Conservation (phyloP, 176 grass and related monocot genomes). For the Triticum timopheevii region DNA sequence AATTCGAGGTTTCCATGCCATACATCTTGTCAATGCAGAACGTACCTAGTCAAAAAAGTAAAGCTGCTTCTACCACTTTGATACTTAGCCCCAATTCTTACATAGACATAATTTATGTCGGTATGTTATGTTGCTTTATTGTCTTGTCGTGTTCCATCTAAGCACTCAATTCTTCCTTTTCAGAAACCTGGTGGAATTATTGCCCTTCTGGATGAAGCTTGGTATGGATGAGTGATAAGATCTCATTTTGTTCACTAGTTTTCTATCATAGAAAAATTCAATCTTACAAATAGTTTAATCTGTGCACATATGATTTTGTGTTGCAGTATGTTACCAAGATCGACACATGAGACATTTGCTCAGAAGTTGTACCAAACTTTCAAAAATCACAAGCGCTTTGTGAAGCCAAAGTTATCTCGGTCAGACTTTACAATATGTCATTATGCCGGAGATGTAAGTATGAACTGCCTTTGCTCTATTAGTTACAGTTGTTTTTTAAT, state of each 20-base stretch:
- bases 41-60: slow-evolving; percentile 11
- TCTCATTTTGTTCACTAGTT: slow-evolving; percentile 22
- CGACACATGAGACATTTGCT: slow-evolving; percentile 96
- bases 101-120: neutral
- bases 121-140: neutral
- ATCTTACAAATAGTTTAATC: slow-evolving; percentile 24
- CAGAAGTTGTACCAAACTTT: slow-evolving; percentile 95
- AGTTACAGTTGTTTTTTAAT: slow-evolving; percentile 9
- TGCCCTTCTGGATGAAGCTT: slow-evolving; percentile 95
- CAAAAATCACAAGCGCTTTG: slow-evolving; percentile 87
- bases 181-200: slow-evolving; percentile 99
- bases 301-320: slow-evolving; percentile 33
- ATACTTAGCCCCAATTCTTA: slow-evolving; percentile 30
- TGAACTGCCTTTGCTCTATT: slow-evolving; percentile 21
- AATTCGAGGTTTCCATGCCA: neutral
- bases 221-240: slow-evolving; percentile 56
- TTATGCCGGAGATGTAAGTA: slow-evolving; percentile 96
- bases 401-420: slow-evolving; percentile 87
- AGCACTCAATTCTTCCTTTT: slow-evolving; percentile 30
- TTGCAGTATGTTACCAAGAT: slow-evolving; percentile 91
- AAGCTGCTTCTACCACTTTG: slow-evolving; percentile 18
- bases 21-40: neutral
- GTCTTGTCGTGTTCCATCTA: slow-evolving; percentile 6
- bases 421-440: slow-evolving; percentile 96
- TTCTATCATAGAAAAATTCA: slow-evolving; percentile 10